Evolutionary conservation across 2,329 filamentous ascomycete species (phyloP).

Genomic region (Thielaviopsis ethacetica): DNA sequence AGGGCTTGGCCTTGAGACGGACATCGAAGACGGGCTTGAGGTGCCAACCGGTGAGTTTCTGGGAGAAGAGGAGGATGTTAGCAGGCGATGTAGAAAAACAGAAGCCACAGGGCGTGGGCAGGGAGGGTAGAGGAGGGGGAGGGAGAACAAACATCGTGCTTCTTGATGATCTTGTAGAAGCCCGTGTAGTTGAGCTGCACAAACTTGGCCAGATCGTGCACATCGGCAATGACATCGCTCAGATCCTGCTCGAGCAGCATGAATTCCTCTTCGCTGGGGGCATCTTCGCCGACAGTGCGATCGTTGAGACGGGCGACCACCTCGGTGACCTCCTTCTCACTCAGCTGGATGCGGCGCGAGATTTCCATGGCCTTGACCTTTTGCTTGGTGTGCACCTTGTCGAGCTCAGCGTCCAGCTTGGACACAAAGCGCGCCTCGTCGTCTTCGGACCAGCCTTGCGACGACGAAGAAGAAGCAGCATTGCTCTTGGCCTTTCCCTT

Average conservation of each 20-base stretch:
- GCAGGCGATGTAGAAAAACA: constrained; percentile 1
- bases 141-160: constrained; percentile 62
- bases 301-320: constrained; percentile 62
- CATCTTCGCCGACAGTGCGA: constrained; percentile 36
- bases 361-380: constrained; percentile 96
- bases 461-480: constrained; percentile 22
- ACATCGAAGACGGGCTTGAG: constrained; percentile 92
- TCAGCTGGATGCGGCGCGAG: constrained; percentile 70
- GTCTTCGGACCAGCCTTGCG: constrained; percentile 66
- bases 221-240: constrained; percentile 95
- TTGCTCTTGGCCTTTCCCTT: constrained; percentile 20
- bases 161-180: constrained; percentile 99
- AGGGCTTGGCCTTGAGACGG: constrained; percentile 85
- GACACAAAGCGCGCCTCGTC: constrained; percentile 81
- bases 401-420: constrained; percentile 76
- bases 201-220: constrained; percentile 95
- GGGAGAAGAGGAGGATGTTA: constrained; percentile 14
- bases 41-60: constrained; percentile 92
- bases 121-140: background rate
- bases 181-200: constrained; percentile 97
- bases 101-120: background rate
- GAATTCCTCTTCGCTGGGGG: constrained; percentile 77
- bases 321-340: constrained; percentile 77
- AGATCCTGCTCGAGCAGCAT: constrained; percentile 84
- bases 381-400: constrained; percentile 96